These are phyloP conservation scores for Fusarium tricinctum DNA, from an alignment of 2,329 filamentous ascomycete species.

Conservation along the genomic window DNA sequence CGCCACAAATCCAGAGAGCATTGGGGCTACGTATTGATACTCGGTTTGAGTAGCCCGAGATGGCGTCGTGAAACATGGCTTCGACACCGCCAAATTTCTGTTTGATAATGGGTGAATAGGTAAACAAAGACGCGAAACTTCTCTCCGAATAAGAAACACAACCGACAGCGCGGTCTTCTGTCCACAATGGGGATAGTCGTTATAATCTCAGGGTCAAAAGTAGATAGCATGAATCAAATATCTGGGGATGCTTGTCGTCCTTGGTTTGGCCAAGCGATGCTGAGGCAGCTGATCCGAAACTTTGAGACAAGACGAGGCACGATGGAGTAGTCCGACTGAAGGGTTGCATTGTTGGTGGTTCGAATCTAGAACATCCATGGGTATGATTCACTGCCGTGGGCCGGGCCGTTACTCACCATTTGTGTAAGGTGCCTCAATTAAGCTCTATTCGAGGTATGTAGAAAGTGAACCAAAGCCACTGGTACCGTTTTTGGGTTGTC, in stretches of 20 bases:
- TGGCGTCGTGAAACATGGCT: conserved; percentile 34
- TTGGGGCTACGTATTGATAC: neutral
- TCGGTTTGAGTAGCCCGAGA: conserved; percentile 5
- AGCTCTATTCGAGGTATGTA: conserved; percentile 32
- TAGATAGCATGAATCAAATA: conserved; percentile 7
- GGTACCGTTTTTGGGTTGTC: conserved; percentile 14
- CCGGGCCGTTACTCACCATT: conserved; percentile 40
- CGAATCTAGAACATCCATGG: conserved; percentile 38
- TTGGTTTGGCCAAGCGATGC: conserved; percentile 21
- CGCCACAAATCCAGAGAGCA: conserved; percentile 23
- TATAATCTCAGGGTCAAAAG: neutral
- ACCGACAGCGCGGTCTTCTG: neutral
- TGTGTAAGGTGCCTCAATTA: conserved; percentile 26
- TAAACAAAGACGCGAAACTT: conserved; percentile 3
- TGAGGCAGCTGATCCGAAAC: conserved; percentile 29
- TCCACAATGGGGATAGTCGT: neutral
- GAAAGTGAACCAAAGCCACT: conserved; percentile 29
- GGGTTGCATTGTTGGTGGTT: conserved; percentile 36
- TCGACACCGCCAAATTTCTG: conserved; percentile 2
- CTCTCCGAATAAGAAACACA: conserved; percentile 10
- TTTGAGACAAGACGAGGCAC: conserved; percentile 31
- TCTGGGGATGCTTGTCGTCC: conserved; percentile 8
- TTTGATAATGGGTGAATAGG: neutral
- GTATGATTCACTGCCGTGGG: conserved; percentile 40
- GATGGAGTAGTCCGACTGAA: conserved; percentile 38